phyloP scores from a whole-genome alignment of 163 green algal species.

The Smithsoniella earleae region DNA sequence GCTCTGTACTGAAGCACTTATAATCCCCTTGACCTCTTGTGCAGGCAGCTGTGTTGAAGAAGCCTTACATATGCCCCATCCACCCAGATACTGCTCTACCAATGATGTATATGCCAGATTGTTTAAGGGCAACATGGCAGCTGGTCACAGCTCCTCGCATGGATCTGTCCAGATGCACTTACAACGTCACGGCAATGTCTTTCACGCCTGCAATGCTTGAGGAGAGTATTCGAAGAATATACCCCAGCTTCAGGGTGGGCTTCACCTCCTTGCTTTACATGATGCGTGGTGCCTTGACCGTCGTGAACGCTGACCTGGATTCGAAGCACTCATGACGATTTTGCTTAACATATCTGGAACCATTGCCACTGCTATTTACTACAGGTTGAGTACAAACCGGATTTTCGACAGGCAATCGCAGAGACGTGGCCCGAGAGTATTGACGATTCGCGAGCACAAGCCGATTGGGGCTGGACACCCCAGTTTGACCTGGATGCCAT shows the following conservation, averaged over 20 bases:
- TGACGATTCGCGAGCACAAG: conserved; percentile 48
- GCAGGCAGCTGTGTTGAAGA: conserved; percentile 11
- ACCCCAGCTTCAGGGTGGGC: conserved; percentile 35
- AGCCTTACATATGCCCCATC: conserved; percentile 1
- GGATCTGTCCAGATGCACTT: conserved; percentile 42
- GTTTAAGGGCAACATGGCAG: conserved; percentile 48
- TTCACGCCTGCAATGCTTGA: conserved; percentile 54
- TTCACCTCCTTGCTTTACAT: conserved; percentile 38
- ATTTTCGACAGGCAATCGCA: conserved; percentile 51
- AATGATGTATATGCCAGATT: conserved; percentile 62
- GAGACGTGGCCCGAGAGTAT: conserved; percentile 52
- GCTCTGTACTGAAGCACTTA: no score
- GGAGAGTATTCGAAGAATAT: conserved; percentile 37
- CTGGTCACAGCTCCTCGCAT: conserved; percentile 50
- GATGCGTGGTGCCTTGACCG: conserved; percentile 27
- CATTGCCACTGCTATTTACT: no score
- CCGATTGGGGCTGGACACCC: conserved; percentile 39
- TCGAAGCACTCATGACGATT: no score
- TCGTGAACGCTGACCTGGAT: background rate
- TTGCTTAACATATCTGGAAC: no score
- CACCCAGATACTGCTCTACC: conserved; percentile 42
- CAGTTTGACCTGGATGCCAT: conserved; percentile 38
- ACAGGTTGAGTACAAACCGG: conserved; percentile 37
- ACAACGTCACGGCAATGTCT: conserved; percentile 55
- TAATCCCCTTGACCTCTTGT: no score